Evolutionary conservation across 2,329 filamentous ascomycete genomes (phyloP).

Genomic region (Fonsecaea pedrosoi): DNA sequence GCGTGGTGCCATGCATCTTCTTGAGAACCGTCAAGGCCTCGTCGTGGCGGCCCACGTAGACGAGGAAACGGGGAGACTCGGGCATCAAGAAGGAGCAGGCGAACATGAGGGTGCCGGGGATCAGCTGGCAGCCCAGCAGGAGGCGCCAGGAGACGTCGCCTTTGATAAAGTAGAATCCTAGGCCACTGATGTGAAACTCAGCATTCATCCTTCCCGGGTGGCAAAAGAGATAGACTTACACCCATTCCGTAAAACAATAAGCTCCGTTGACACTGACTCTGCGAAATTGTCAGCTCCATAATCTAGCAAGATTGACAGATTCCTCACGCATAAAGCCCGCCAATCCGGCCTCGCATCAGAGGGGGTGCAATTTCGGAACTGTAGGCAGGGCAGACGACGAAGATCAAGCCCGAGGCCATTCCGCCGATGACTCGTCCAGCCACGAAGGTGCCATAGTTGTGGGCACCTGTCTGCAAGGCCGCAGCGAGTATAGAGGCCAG

Average conservation of each 20-base stretch:
- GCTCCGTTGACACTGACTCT: conserved; percentile 15
- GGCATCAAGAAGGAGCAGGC: conserved; percentile 17
- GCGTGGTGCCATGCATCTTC: conserved; percentile 19
- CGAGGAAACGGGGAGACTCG: conserved; percentile 14
- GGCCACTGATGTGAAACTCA: conserved; percentile 1
- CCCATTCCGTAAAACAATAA: conserved; percentile 20
- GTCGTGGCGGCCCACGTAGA: conserved; percentile 11
- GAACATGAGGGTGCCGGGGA: conserved; percentile 11
- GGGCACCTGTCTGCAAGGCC: conserved; percentile 14
- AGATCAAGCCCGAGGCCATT: conserved; percentile 10
- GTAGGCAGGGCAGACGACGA: conserved; percentile 13
- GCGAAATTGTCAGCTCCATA: not conserved
- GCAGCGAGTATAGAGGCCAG: conserved; percentile 4
- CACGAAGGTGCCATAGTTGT: conserved; percentile 1
- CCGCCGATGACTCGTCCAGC: conserved; percentile 16
- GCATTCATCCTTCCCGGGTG: not conserved
- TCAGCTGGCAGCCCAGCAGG: conserved; percentile 11
- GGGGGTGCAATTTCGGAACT: conserved; percentile 17
- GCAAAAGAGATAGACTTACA: conserved; percentile 4
- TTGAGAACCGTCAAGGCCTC: conserved; percentile 14
- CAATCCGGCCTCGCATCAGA: conserved; percentile 9
- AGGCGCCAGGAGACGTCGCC: conserved; percentile 17
- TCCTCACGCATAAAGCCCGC: conserved; percentile 16
- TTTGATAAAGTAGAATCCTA: conserved; percentile 21
- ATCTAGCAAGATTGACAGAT: too few relatives aligned